Conservation (phyloP, 345 rosid species). For the Eucalyptus sideroxylon region DNA sequence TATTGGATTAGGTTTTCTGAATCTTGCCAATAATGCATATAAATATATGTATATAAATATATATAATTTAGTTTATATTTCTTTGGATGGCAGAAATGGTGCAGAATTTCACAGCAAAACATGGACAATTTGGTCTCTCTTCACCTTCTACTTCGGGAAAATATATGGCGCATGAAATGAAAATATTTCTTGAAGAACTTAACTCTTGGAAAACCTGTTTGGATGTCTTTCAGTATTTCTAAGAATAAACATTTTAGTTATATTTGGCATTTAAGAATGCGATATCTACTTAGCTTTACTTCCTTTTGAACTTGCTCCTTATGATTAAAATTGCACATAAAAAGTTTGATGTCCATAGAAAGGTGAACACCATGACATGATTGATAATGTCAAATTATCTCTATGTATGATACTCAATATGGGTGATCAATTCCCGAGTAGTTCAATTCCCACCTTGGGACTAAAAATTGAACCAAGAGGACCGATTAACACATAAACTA, state of each 20-base stretch:
- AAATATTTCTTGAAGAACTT: neutral
- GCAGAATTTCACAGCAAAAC: neutral
- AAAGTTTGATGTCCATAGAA: neutral
- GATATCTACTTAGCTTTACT: neutral
- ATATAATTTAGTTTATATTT: neutral
- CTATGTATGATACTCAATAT: neutral
- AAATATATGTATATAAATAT: neutral
- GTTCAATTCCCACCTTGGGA: no score
- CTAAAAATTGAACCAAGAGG: no score
- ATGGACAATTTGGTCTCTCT: neutral
- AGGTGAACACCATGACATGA: fast-evolving
- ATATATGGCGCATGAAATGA: neutral
- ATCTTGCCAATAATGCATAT: neutral
- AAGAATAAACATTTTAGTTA: no score
- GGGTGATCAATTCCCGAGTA: fast-evolving
- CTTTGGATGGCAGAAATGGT: neutral
- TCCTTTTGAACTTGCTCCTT: neutral
- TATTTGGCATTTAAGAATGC: neutral
- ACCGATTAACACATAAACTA: fast-evolving
- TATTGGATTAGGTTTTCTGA: neutral
- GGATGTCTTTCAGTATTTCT: no score
- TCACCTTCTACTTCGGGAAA: neutral
- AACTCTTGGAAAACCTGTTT: neutral
- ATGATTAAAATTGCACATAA: neutral
- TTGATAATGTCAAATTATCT: neutral